Percentiles rank a stretch among this genome's conserved stretches.
Conservation (phyloP, 768 basidiomycete genomes). For the Cystofilobasidium capitatum region DNA sequence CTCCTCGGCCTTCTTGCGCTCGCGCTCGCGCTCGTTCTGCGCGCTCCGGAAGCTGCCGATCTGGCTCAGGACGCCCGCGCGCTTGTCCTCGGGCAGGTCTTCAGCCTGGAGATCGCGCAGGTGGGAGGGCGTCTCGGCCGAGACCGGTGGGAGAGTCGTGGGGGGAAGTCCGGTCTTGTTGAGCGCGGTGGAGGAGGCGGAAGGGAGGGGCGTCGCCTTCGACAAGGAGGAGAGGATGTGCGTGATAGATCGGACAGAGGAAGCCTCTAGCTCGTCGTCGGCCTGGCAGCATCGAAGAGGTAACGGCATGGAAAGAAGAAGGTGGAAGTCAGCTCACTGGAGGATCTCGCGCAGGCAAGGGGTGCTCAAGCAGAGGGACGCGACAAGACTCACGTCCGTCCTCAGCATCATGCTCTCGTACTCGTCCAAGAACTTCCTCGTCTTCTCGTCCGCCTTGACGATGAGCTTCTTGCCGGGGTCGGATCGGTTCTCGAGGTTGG, state of each 20-base stretch:
- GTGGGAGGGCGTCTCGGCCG: slow-evolving; percentile 53
- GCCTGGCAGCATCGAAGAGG: slow-evolving; percentile 43
- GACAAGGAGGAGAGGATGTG: slow-evolving; percentile 26
- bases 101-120: slow-evolving; percentile 92
- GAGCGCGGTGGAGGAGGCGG: slow-evolving; percentile 51
- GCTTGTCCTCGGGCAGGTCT: slow-evolving; percentile 85
- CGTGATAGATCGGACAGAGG: slow-evolving; percentile 48
- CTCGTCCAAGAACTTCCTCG: slow-evolving; percentile 72
- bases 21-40: slow-evolving; percentile 50
- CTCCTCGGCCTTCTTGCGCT: slow-evolving; percentile 81
- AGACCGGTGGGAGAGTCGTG: slow-evolving; percentile 23
- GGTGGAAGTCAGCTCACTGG: neutral
- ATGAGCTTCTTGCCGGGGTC: slow-evolving; percentile 53
- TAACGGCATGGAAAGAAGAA: slow-evolving; percentile 17
- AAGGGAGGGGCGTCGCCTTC: slow-evolving; percentile 31
- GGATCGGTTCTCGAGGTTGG: slow-evolving; percentile 53
- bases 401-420: slow-evolving; percentile 68
- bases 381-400: slow-evolving; percentile 58
- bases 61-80: slow-evolving; percentile 87
- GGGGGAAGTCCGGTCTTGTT: neutral
- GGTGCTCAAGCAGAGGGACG: neutral
- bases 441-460: slow-evolving; percentile 96
- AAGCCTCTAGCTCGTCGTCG: slow-evolving; percentile 57
- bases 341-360: neutral
- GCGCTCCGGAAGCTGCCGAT: slow-evolving; percentile 75